Base-by-base conservation (phyloP, 1,139 yeast genomes). In the Magnusiomyces suaveolens region DNA sequence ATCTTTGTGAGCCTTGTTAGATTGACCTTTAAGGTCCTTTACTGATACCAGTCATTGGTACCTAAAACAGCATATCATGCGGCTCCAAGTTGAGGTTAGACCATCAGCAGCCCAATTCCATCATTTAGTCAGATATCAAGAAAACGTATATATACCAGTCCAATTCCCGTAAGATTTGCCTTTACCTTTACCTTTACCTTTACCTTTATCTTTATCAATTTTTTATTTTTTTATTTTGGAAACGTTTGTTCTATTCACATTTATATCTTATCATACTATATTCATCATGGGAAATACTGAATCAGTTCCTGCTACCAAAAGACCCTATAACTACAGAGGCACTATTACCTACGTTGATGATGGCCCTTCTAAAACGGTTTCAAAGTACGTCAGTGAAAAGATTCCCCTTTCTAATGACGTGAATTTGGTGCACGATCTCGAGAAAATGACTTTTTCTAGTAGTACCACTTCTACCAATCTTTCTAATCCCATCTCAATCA, bases 401-500 rank as follows among this genome's bases (percentile, higher is more conserved):
- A 32, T 32, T 8, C 36, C 8, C 1, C 41, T n/a, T n/a, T 12
- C 46, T 20, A 18, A 23, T 18, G 33, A 50, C 18, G 50, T 52
- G 36, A 59, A 56, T 33, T 53, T 62, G 43, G 52, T 60, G 10
- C 60, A 57, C 43, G 59, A 61, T 25, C 52, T 64, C 48, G 59
- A 60, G 3, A 51, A 56, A 21, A 54, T 63, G 46, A 54, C 56
- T 20, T 53, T 61, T 32, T 56, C 55, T 43, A 43, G 50, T 41
- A 48, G 51, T 18, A 46, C 50, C 20, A 47, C 43, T 20, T 21
- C 48, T 46, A 26, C 57, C 26, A 52, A 50, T 21, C 51, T 43
- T 25, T 53, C 59, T 41, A 65, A 70, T 50, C 77, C 80, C 16
- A 67, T 79, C 48, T 61, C 72, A 1, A 57, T 64, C 18, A 60